Evolutionary conservation across 768 basidiomycete genomes (phyloP), one percentile per base, ranked within the genome.

Genomic region (Kwoniella europaea): DNA sequence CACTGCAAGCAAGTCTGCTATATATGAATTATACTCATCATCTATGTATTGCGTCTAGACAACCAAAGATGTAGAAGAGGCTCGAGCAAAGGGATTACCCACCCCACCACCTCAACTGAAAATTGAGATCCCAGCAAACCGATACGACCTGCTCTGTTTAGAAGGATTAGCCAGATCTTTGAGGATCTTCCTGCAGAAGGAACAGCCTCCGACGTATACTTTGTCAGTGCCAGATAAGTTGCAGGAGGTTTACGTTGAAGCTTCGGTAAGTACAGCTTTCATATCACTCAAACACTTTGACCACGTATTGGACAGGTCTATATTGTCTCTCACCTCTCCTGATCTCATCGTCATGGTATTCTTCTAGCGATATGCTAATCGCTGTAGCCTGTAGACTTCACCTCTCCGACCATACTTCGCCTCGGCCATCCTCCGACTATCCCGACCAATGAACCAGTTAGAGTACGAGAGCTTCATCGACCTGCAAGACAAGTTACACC

Each of bases 111-210:
- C 98, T 90, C 93, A 97, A 92, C 86, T 99, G 77, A 99, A 98
- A 88, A 97, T 99, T 77, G 97, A 99, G 84, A 88, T 98, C 55
- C 95, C 97, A 56, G 97, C 97, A n/a, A 99, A 99, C 84, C 90
- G 94, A 90, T 98, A 98, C 80, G 97, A 99, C 85, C 88, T 99
- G 20, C 88, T 99, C 64, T 99, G 97, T 81, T 90, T 97, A 79
- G 97, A 99, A 85, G 97, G 97, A 68, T 92, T 99, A 78, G 88
- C 94, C 22, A 88, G 93, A 10, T 92, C 90, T 9, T 87, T 99
- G 63, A 88, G 89, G 35, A 88, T 91, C 73, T 99, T 94, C 88
- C 86, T 97, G 58, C 87, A 89, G 57, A 88, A 89, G 80, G 85
- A 86, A 58, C 86, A 87, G 68, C 85, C 91, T 1, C 92, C 92